phyloP scores from a whole-genome alignment of 495 filamentous ascomycete species.

The Talaromyces stipitatus region DNA sequence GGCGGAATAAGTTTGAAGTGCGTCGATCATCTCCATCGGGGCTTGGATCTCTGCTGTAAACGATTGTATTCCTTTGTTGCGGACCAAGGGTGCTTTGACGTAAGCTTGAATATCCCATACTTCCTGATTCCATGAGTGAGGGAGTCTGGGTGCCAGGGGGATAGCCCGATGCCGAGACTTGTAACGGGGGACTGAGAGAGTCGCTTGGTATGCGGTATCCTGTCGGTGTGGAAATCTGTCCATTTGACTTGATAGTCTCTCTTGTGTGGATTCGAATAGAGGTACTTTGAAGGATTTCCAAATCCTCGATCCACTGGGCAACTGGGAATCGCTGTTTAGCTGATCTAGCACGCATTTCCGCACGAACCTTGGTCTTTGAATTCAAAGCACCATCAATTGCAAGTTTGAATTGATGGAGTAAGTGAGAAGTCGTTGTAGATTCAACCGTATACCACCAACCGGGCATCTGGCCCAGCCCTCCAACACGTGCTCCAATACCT shows the following conservation, averaged over 20 bases:
- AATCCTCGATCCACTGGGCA: conserved; percentile 56
- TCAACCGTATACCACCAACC: conserved; percentile 68
- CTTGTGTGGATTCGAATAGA: conserved; percentile 43
- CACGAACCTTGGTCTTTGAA: conserved; percentile 49
- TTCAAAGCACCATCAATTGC: conserved; percentile 60
- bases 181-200: conserved; percentile 30
- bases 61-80: conserved; percentile 39
- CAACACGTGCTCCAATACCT: conserved; percentile 60
- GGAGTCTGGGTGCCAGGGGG: conserved; percentile 37
- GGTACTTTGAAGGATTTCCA: conserved; percentile 53
- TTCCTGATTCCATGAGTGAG: conserved; percentile 24
- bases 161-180: conserved; percentile 26
- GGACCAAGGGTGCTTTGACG: conserved; percentile 38
- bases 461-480: conserved; percentile 72
- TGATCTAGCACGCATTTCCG: conserved; percentile 68
- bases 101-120: conserved; percentile 42
- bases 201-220: conserved; percentile 34
- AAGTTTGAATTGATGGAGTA: conserved; percentile 63
- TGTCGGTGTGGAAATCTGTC: conserved; percentile 20
- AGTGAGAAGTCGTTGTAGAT: conserved; percentile 60
- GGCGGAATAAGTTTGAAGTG: conserved; percentile 30
- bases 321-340: conserved; percentile 72
- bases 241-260: conserved; percentile 26
- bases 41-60: conserved; percentile 39
- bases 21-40: conserved; percentile 25